A percentile compares a stretch with the other conserved stretches of the same genome.
phyloP scores from a whole-genome alignment of 1,284 basidiomycete genomes.

The Macrocystidia cucumis region DNA sequence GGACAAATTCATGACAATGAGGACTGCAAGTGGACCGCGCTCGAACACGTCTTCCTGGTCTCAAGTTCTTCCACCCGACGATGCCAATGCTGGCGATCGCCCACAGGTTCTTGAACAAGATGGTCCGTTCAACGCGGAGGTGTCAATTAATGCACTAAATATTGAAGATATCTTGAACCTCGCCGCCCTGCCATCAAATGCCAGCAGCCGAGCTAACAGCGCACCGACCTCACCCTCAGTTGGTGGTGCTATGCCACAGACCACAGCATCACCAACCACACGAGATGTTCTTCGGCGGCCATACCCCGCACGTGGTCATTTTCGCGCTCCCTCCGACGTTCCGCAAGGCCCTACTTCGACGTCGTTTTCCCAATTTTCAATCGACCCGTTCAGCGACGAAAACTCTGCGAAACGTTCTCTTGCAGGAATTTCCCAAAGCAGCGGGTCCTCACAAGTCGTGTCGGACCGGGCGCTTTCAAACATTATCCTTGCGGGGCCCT shows the following conservation, averaged over 20 bases:
- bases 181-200: constrained; percentile 29
- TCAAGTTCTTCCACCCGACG: no score
- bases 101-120: constrained; percentile 1
- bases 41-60: constrained; percentile 21
- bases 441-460: no score
- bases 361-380: constrained; percentile 17
- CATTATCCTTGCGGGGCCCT: no score
- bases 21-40: constrained; percentile 13
- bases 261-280: no score
- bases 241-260: no score
- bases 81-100: no score
- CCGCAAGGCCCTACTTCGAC: constrained; percentile 19
- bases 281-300: no score
- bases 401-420: no score
- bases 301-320: constrained; percentile 15
- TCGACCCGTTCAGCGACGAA: constrained; percentile 17
- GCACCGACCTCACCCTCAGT: constrained; percentile 11
- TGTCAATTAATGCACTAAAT: constrained; percentile 29
- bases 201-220: constrained; percentile 16
- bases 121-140: constrained; percentile 1
- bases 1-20: constrained; percentile 19
- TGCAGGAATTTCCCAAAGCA: no score
- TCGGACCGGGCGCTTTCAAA: no score
- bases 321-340: constrained; percentile 22
- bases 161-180: constrained; percentile 48